Conservation (phyloP, 2,329 filamentous ascomycete species). For the Trematosphaeria pertusa region DNA sequence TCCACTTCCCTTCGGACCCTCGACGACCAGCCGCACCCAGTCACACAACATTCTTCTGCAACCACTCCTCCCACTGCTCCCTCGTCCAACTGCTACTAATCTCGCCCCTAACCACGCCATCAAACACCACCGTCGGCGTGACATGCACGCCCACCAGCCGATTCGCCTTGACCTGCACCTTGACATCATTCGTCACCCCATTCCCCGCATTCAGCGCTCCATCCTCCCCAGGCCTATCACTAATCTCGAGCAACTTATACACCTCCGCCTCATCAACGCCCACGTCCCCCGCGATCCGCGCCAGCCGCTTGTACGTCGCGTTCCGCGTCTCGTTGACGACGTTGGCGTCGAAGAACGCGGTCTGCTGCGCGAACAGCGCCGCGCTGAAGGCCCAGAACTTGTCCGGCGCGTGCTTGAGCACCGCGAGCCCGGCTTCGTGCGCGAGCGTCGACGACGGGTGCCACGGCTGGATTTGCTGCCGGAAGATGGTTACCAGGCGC, state of each 20-base stretch:
- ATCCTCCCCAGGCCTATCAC: constrained; percentile 70
- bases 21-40: too few species aligned
- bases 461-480: constrained; percentile 94
- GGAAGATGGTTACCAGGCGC: constrained; percentile 78
- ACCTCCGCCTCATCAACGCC: constrained; percentile 76
- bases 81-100: constrained; percentile 80
- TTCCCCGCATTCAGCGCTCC: constrained; percentile 81
- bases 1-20: too few species aligned
- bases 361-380: constrained; percentile 72
- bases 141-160: constrained; percentile 85
- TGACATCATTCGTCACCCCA: constrained; percentile 81
- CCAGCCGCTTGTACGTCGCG: constrained; percentile 79
- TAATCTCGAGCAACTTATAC: constrained; percentile 71
- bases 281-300: constrained; percentile 72
- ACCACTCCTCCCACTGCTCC: constrained; percentile 86
- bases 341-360: constrained; percentile 81
- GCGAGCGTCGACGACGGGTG: constrained; percentile 76
- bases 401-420: constrained; percentile 71
- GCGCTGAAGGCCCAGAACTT: constrained; percentile 83
- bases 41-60: constrained; percentile 69
- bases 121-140: constrained; percentile 86
- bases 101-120: constrained; percentile 80
- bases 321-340: constrained; percentile 87
- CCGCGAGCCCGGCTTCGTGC: constrained; percentile 85
- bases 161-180: constrained; percentile 80